Conservation (phyloP, 352 stramenopile species). For the Globisporangium uncinulatum region DNA sequence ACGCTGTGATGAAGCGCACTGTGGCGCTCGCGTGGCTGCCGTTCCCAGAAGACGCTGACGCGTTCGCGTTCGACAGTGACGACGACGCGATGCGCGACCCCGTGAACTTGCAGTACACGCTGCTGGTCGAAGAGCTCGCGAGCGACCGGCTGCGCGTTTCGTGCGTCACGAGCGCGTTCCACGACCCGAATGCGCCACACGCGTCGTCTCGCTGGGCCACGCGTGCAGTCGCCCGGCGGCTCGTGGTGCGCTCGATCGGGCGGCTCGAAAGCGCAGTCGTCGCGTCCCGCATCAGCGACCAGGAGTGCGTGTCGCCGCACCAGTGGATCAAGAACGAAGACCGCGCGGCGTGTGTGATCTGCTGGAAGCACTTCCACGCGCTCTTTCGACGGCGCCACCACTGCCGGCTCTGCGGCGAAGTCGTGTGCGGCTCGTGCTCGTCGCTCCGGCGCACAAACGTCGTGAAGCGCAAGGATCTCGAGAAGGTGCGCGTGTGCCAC, state of each 20-base stretch:
- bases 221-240: conserved; percentile 33
- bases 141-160: conserved; percentile 40
- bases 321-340: conserved; percentile 68
- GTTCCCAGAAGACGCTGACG: conserved; percentile 21
- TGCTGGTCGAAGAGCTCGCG: conserved; percentile 58
- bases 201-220: conserved; percentile 25
- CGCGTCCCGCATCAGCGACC: conserved; percentile 38
- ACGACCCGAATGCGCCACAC: conserved; percentile 27
- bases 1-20: conserved; percentile 50
- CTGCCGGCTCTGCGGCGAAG: conserved; percentile 58
- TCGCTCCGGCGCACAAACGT: conserved; percentile 37
- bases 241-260: conserved; percentile 40
- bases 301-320: conserved; percentile 33
- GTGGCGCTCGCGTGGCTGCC: conserved; percentile 56
- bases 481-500: conserved; percentile 66
- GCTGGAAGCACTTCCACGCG: conserved; percentile 59
- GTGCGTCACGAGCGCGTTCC: conserved; percentile 51
- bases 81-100: conserved; percentile 15
- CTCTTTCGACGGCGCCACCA: conserved; percentile 55
- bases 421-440: conserved; percentile 51
- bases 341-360: conserved; percentile 46
- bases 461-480: conserved; percentile 25
- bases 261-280: conserved; percentile 43
- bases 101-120: conserved; percentile 54
- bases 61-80: not conserved